phyloP scores from a whole-genome alignment of 2,329 filamentous ascomycete species.

The Penicillium sp. region DNA sequence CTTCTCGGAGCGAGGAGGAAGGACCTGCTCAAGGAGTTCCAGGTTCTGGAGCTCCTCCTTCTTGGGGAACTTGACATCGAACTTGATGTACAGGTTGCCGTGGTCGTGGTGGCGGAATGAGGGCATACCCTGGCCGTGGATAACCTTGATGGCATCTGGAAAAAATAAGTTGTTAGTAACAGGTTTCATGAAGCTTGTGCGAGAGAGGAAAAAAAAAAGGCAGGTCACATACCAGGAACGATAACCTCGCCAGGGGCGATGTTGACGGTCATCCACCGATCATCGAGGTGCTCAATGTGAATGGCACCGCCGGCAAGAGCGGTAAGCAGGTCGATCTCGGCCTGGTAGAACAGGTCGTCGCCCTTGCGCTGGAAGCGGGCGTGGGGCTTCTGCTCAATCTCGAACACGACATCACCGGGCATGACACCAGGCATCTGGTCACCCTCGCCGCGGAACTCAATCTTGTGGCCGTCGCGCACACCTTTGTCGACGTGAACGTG shows the following conservation, averaged over 20 bases:
- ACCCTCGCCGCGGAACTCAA: constrained; percentile 95
- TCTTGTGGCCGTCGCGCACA: constrained; percentile 90
- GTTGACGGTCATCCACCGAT: constrained; percentile 91
- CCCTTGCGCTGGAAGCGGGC: constrained; percentile 91
- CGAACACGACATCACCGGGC: constrained; percentile 94
- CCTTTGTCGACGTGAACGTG: constrained; percentile 97
- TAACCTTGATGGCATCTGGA: constrained; percentile 83
- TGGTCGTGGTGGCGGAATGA: constrained; percentile 91
- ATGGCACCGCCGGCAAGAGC: constrained; percentile 89
- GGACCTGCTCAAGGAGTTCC: constrained; percentile 74
- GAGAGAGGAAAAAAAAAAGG: constrained; percentile 3
- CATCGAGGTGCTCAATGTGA: constrained; percentile 93
- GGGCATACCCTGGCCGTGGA: constrained; percentile 97
- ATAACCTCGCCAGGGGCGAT: constrained; percentile 95
- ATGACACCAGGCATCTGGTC: constrained; percentile 92
- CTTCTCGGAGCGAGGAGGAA: constrained; percentile 70
- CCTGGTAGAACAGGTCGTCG: constrained; percentile 92
- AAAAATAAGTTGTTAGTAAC: constrained; percentile 16
- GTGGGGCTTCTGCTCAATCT: constrained; percentile 99
- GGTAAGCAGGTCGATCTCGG: constrained; percentile 92
- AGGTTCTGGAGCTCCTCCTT: constrained; percentile 69
- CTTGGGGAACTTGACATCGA: constrained; percentile 94
- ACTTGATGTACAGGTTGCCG: constrained; percentile 96
- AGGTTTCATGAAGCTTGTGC: background rate
- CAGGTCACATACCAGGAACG: constrained; percentile 68